Percentiles rank a stretch among this genome's conserved stretches.
These are phyloP conservation scores for Infundibulicybe gibba DNA, from an alignment of 768 basidiomycete species.

Conservation along the genomic window DNA sequence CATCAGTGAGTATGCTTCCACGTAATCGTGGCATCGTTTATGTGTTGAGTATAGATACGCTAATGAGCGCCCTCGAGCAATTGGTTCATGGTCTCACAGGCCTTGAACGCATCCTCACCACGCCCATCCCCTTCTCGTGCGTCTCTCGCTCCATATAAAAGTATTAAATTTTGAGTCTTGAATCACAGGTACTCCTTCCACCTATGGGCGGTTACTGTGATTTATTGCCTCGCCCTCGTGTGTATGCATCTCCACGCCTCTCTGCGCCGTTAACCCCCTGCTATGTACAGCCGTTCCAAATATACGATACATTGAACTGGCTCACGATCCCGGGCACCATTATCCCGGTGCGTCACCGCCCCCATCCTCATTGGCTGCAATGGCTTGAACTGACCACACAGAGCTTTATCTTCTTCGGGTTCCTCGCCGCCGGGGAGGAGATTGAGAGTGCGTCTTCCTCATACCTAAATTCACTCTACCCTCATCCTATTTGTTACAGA, in stretches of 20 bases:
- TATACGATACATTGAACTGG: slow-evolving; percentile 52
- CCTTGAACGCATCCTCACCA: slow-evolving; percentile 71
- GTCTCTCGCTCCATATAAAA: slow-evolving; percentile 9
- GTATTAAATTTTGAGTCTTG: not conserved
- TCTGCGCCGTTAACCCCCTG: not conserved
- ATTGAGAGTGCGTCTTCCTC: slow-evolving; percentile 59
- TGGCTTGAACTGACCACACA: slow-evolving; percentile 16
- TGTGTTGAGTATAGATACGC: slow-evolving; percentile 28
- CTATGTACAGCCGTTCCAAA: slow-evolving; percentile 64
- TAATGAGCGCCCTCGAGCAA: slow-evolving; percentile 46
- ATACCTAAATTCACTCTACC: slow-evolving; percentile 1
- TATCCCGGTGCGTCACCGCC: slow-evolving; percentile 36
- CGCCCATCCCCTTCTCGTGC: slow-evolving; percentile 74
- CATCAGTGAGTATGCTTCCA: slow-evolving; percentile 37
- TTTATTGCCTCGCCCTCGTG: slow-evolving; percentile 63
- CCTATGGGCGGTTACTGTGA: slow-evolving; percentile 58
- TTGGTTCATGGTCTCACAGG: slow-evolving; percentile 69
- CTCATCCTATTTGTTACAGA: slow-evolving; percentile 20
- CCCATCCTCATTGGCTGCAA: slow-evolving; percentile 1
- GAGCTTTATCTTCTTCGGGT: slow-evolving; percentile 72
- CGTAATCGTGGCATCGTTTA: not conserved
- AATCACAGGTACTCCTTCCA: slow-evolving; percentile 59
- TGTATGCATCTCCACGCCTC: slow-evolving; percentile 9
- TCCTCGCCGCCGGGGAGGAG: slow-evolving; percentile 71
- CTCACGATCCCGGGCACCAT: slow-evolving; percentile 65